Percentiles rank a stretch among this genome's conserved stretches.
Evolutionary conservation across 2,329 filamentous ascomycete genomes (phyloP).

Genomic region (Chaetomium sp.): DNA sequence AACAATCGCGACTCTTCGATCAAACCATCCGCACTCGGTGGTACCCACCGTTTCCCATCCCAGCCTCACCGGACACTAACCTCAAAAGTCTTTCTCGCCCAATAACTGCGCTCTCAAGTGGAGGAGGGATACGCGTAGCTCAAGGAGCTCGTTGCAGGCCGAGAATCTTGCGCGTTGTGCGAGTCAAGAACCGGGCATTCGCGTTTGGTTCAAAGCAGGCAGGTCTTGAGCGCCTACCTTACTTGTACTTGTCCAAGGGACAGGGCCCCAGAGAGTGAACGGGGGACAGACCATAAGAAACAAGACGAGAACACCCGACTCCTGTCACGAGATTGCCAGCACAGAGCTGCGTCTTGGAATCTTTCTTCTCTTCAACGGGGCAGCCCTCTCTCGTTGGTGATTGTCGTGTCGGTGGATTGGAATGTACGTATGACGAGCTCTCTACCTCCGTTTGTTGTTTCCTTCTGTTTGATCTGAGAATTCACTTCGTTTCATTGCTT

Average conservation of each 20-base stretch:
- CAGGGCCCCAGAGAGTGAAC: slow-evolving; percentile 2
- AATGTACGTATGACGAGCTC: slow-evolving; percentile 59
- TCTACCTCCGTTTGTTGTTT: slow-evolving; percentile 45
- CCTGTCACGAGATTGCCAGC: slow-evolving; percentile 52
- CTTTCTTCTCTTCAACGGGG: slow-evolving; percentile 40
- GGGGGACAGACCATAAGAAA: slow-evolving; percentile 19
- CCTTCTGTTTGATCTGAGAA: slow-evolving; percentile 23
- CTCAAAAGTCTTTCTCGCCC: not conserved
- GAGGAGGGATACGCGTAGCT: not conserved
- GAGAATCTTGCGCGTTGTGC: not conserved
- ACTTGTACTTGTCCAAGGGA: slow-evolving; percentile 13
- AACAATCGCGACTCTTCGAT: not conserved
- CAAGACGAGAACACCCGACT: slow-evolving; percentile 38
- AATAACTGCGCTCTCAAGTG: not conserved
- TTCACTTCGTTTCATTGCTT: slow-evolving; percentile 25
- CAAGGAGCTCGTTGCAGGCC: not conserved
- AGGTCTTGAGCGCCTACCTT: not conserved
- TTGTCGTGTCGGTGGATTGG: slow-evolving; percentile 36
- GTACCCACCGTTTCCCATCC: not conserved
- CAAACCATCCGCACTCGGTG: slow-evolving; percentile 6
- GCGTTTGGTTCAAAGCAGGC: not conserved
- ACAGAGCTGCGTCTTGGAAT: slow-evolving; percentile 64
- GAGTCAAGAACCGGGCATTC: slow-evolving; percentile 2
- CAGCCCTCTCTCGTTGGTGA: slow-evolving; percentile 14
- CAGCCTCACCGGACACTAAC: not conserved